phyloP scores from a whole-genome alignment of 352 stramenopile species.

The Pythium brassicae region DNA sequence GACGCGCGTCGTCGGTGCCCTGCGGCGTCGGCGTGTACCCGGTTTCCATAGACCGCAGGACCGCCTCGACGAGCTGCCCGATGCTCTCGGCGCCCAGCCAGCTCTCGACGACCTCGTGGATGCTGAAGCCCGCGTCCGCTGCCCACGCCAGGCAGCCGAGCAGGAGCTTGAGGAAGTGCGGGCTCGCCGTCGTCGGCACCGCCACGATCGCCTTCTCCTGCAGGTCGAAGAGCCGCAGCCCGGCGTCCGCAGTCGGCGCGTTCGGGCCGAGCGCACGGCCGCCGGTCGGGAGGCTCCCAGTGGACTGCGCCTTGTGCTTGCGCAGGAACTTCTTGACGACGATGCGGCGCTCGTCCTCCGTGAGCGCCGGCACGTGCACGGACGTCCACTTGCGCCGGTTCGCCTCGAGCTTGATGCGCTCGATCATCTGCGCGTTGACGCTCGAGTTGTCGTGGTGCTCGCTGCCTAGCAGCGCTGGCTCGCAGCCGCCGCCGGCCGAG shows the following conservation, averaged over 20 bases:
- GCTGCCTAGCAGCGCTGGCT: conserved; percentile 4
- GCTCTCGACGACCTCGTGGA: conserved; percentile 55
- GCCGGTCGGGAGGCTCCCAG: conserved; percentile 1
- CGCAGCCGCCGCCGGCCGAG: neutral
- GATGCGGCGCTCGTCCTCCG: conserved; percentile 52
- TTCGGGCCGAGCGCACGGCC: neutral
- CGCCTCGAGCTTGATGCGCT: conserved; percentile 80
- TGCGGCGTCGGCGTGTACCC: conserved; percentile 42
- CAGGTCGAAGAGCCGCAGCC: conserved; percentile 69
- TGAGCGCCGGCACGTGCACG: conserved; percentile 49
- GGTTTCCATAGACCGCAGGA: conserved; percentile 68
- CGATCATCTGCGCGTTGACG: conserved; percentile 72
- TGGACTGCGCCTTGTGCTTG: conserved; percentile 16
- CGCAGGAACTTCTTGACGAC: conserved; percentile 66
- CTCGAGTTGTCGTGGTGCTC: conserved; percentile 58
- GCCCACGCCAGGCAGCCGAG: conserved; percentile 58
- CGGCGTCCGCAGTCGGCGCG: neutral
- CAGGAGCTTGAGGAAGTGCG: conserved; percentile 68
- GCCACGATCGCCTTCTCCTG: conserved; percentile 71
- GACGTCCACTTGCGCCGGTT: conserved; percentile 73
- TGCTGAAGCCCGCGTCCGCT: conserved; percentile 68
- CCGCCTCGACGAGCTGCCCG: conserved; percentile 48
- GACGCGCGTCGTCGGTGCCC: conserved; percentile 42
- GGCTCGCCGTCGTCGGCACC: conserved; percentile 39
- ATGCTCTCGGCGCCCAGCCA: conserved; percentile 60